Conservation (phyloP, 2,329 filamentous ascomycete genomes). For the Penicillium sumatraense region DNA sequence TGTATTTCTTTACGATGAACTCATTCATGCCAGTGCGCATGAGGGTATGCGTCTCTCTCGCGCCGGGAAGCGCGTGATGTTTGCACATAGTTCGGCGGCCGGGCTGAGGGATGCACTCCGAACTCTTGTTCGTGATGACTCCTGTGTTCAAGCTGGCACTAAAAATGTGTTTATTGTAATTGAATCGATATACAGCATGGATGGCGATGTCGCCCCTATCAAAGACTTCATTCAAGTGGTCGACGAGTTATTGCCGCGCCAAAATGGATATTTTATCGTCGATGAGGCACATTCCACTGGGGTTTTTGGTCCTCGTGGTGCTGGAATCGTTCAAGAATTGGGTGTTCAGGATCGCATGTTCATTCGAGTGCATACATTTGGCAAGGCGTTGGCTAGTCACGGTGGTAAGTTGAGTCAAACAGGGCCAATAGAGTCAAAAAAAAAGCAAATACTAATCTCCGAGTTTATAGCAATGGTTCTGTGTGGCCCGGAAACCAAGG, state of each 20-base stretch:
- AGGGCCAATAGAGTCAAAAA: too few relatives aligned
- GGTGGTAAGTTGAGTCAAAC: conserved; percentile 65
- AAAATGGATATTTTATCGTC: conserved; percentile 61
- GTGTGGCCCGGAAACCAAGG: conserved; percentile 61
- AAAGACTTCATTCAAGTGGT: conserved; percentile 63
- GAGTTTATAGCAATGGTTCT: conserved; percentile 61
- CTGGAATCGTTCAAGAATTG: conserved; percentile 55
- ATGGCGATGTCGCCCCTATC: conserved; percentile 73
- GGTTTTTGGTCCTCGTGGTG: conserved; percentile 54
- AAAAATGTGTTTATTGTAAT: conserved; percentile 69
- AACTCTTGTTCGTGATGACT: conserved; percentile 35
- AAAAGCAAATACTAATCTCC: not conserved
- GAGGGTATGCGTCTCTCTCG: conserved; percentile 74
- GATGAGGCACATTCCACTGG: conserved; percentile 63
- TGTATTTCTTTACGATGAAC: conserved; percentile 71
- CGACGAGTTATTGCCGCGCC: conserved; percentile 58
- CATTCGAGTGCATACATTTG: conserved; percentile 56
- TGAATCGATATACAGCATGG: conserved; percentile 81
- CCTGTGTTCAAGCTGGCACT: conserved; percentile 40
- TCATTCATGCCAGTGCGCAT: conserved; percentile 78
- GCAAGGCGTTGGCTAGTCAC: conserved; percentile 63
- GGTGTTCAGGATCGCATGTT: conserved; percentile 57
- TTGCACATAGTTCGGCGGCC: conserved; percentile 53
- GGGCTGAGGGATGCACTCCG: conserved; percentile 45
- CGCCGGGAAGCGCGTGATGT: conserved; percentile 51